Conservation (phyloP, 805 yeast genomes). For the Saccharomycopsis sp. region DNA sequence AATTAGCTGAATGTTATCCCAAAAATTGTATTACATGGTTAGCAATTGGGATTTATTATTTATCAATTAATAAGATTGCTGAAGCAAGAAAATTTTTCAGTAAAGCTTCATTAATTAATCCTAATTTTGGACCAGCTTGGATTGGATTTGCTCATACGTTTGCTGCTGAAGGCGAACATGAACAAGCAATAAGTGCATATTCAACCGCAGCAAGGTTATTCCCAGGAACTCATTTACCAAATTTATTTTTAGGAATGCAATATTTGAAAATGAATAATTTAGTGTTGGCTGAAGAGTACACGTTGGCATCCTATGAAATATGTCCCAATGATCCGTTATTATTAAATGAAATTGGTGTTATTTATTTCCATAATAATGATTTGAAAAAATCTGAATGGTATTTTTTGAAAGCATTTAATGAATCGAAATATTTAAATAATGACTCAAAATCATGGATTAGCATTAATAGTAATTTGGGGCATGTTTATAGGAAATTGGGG, state of each 20-base stretch:
- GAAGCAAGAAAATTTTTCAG: constrained; percentile 87
- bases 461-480: constrained; percentile 81
- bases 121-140: constrained; percentile 95
- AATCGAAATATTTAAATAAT: constrained; percentile 61
- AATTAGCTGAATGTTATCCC: constrained; percentile 78
- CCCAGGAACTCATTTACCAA: constrained; percentile 86
- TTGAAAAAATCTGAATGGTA: constrained; percentile 61
- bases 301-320: constrained; percentile 63
- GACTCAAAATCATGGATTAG: constrained; percentile 82
- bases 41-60: constrained; percentile 85
- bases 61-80: constrained; percentile 59
- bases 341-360: constrained; percentile 88
- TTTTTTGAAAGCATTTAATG: constrained; percentile 62
- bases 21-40: constrained; percentile 81
- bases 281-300: constrained; percentile 78
- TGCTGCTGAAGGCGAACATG: constrained; percentile 98
- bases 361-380: constrained; percentile 72
- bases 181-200: constrained; percentile 94
- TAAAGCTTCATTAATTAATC: constrained; percentile 80
- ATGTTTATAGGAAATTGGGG: constrained; percentile 68
- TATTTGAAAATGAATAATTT: constrained; percentile 82
- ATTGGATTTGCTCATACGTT: constrained; percentile 97
- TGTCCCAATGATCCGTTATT: constrained; percentile 84
- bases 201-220: constrained; percentile 91
- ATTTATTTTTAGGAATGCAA: constrained; percentile 92